Evolutionary conservation across 1,284 basidiomycete species (phyloP).

Genomic region (Golubevia sp.): DNA sequence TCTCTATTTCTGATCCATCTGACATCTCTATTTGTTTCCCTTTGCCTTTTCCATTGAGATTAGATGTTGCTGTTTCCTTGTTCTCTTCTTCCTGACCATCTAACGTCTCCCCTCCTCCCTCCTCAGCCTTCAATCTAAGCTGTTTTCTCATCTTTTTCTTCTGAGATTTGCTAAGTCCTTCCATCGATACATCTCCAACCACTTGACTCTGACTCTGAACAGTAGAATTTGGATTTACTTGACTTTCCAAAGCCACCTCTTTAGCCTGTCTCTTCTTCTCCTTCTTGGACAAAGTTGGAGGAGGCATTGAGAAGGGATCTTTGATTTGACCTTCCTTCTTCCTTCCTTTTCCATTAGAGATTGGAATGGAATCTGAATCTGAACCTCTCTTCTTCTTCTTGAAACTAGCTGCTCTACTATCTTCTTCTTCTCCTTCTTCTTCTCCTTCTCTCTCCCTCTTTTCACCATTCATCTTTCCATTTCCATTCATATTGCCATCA

Average conservation of each 20-base stretch:
- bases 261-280: background rate
- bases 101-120: background rate
- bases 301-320: background rate
- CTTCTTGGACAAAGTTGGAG: background rate
- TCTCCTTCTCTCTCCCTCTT: background rate
- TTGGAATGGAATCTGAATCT: background rate
- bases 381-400: background rate
- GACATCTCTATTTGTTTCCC: background rate
- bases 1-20: background rate
- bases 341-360: background rate
- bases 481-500: background rate
- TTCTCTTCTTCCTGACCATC: background rate
- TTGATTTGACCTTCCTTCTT: background rate
- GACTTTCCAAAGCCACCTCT: background rate
- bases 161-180: constrained; percentile 40
- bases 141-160: constrained; percentile 46
- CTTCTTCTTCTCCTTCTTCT: background rate
- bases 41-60: background rate
- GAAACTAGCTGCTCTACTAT: background rate
- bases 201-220: no score
- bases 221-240: background rate
- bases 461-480: background rate
- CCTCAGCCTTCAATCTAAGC: constrained; percentile 15
- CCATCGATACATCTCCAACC: constrained; percentile 4
- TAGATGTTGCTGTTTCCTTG: background rate